phyloP scores from a whole-genome alignment of 257 asterid species.

The Thymus mandschuricus region DNA sequence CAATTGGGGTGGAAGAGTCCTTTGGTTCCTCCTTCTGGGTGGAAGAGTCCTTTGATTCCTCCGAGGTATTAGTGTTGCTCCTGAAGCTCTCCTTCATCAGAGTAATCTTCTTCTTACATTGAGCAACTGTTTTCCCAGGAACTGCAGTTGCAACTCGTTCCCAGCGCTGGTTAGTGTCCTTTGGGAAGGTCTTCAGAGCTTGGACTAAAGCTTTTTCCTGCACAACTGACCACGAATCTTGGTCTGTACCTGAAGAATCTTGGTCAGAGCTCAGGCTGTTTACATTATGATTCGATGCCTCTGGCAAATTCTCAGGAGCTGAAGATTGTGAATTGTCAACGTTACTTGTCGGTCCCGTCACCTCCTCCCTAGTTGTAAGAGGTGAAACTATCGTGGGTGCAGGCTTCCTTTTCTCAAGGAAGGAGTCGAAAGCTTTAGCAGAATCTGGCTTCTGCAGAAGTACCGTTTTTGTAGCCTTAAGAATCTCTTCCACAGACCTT shows the following conservation, averaged over 20 bases:
- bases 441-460: conserved; percentile 96
- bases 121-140: conserved; percentile 72
- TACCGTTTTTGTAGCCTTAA: conserved; percentile 93
- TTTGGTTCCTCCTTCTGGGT: conserved; percentile 36
- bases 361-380: conserved; percentile 77
- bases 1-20: conserved; percentile 37
- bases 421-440: conserved; percentile 88
- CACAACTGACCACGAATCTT: conserved; percentile 72
- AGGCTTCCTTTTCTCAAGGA: conserved; percentile 93
- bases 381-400: conserved; percentile 81
- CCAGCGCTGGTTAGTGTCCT: conserved; percentile 80
- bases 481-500: conserved; percentile 93
- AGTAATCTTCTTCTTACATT: conserved; percentile 77
- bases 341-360: conserved; percentile 38
- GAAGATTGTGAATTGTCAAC: conserved; percentile 39
- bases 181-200: conserved; percentile 86
- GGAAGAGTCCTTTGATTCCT: conserved; percentile 37
- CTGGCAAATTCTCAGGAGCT: conserved; percentile 39
- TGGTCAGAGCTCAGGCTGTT: conserved; percentile 31
- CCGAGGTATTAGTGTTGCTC: conserved; percentile 44
- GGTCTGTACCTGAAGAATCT: conserved; percentile 52
- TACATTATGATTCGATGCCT: conserved; percentile 39
- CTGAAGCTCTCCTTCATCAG: conserved; percentile 78
- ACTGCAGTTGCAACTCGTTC: conserved; percentile 91
- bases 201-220: conserved; percentile 85